Evolutionary conservation across 805 yeast genomes (phyloP), one percentile per base, ranked within the genome.

Genomic region (Saccharomycopsis capsularis): DNA sequence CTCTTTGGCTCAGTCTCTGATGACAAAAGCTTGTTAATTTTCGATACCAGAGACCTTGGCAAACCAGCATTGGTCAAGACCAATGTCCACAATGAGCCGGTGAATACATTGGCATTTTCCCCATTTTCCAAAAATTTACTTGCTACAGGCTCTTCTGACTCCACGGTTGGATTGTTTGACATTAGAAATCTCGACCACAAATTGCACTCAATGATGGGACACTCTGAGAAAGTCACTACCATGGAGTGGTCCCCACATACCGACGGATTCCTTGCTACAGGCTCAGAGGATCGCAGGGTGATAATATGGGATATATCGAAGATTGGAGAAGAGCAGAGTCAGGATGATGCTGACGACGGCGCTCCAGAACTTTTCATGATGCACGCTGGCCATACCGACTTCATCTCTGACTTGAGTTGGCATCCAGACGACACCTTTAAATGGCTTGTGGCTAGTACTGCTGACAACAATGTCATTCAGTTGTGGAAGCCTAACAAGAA

Each of bases 291-390:
- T 61, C 73, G 93, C 54, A 70, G 95, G 51, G 76, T 85, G 15
- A 80, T 86, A 32, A 56, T 88, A 3, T 87, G 96, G 96, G 95
- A 88, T 61, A 68, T 87, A 50, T 68, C 71, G 42, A 80, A 77
- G 56, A 82, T 88, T 34, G 96, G 96, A 3, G 85, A 81, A 54
- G 95, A 87, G 60, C 95, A 86, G 63, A 74, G 73, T 13, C 89
- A 80, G 56, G 96, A 87, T 56, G 96, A 88, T 60, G 85, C 88
- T 27, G 95, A 85, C 55, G 96, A 88, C 59, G 96, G 95, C 36
- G 84, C 84, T 24, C 91, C 95, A 3, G 96, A 88, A 63, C 66
- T 88, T 32, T 69, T 87, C 57, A 84, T 87, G 89, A 84, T 88
- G 82, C 96, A 88, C 61, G 95, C 95, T 35, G 96, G 96, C 19